phyloP scores from a whole-genome alignment of 306 rosid genomes.

The Fragaria ananassa region DNA sequence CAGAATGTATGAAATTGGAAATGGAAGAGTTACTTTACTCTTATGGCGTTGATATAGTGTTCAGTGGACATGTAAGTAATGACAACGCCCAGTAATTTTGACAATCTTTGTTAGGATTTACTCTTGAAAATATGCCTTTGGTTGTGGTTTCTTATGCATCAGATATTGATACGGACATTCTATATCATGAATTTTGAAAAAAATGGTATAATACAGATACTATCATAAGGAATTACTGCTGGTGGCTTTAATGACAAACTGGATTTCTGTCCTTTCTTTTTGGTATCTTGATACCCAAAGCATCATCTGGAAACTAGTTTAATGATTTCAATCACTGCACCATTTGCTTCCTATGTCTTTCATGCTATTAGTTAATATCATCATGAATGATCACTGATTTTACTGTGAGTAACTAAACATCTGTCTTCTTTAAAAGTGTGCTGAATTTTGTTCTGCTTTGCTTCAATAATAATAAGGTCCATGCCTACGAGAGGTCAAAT shows the following conservation, averaged over 20 bases:
- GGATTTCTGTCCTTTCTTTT: neutral
- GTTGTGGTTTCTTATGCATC: neutral
- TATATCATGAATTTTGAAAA: neutral
- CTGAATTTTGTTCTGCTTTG: slow-evolving; percentile 2
- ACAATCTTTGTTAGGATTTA: slow-evolving; percentile 9
- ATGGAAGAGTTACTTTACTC: slow-evolving; percentile 72
- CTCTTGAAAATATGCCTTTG: neutral
- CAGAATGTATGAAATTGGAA: slow-evolving; percentile 75
- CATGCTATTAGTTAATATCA: neutral
- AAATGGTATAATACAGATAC: neutral
- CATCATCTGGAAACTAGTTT: slow-evolving; percentile 3
- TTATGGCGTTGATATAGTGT: slow-evolving; percentile 67
- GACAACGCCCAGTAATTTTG: slow-evolving; percentile 7
- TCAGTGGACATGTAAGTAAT: slow-evolving; percentile 78
- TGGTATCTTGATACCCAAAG: neutral
- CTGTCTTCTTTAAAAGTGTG: neutral
- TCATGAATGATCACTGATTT: neutral
- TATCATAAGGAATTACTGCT: neutral
- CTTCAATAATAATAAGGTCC: slow-evolving; percentile 42
- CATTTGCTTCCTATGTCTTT: neutral
- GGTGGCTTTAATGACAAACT: neutral
- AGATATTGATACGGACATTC: neutral
- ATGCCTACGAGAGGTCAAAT: slow-evolving; percentile 89
- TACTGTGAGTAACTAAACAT: neutral
- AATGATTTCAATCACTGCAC: neutral